Evolutionary conservation across 2,329 filamentous ascomycete genomes (phyloP), one percentile per base, ranked within the genome.

Genomic region (Nemania diffusa): DNA sequence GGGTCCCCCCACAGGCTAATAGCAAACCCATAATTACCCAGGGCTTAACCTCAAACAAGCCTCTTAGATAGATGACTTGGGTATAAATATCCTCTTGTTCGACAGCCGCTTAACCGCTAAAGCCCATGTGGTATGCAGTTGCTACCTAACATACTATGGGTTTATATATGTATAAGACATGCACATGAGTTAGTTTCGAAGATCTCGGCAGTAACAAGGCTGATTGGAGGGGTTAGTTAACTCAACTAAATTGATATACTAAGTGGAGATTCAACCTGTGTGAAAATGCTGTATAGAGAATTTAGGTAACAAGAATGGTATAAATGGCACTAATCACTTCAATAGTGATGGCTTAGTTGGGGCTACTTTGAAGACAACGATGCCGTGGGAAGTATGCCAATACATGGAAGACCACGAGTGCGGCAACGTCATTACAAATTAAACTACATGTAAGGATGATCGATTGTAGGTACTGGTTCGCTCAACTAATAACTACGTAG

Each of bases 11-110:
- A 37, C 17, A 57, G 17, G 26, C 40, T 17, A 27, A 50, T 24
- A 50, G 8, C 46, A 26, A 24, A 50, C 46, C 58, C 50, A 53
- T 53, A 61, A 29, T 60, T 60, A 52, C 48, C 40, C 40, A 37
- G 57, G 50, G 22, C 32, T 51, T 58, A 58, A 50, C 56, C 32
- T 58, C 26, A 26, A 50, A 26, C 29, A 11, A 27, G n/a, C 26
- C 17, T 34, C 5, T 44, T 13, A 8, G 3, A 44, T 44, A 8
- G 15, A 20, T 8, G 17, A 20, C 40, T 44, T 44, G 17, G n/a
- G 17, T 44, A 20, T 20, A 20, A 20, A 44, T 20, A 44, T 44
- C 5, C 17, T 17, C 6, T 20, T 2, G 5, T 20, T 20, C 17
- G 17, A 44, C 40, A 44, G n/a, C 17, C 7, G 8, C 37, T 40